Conservation (phyloP, 2,329 filamentous ascomycete genomes). For the Fusarium oxysporum region DNA sequence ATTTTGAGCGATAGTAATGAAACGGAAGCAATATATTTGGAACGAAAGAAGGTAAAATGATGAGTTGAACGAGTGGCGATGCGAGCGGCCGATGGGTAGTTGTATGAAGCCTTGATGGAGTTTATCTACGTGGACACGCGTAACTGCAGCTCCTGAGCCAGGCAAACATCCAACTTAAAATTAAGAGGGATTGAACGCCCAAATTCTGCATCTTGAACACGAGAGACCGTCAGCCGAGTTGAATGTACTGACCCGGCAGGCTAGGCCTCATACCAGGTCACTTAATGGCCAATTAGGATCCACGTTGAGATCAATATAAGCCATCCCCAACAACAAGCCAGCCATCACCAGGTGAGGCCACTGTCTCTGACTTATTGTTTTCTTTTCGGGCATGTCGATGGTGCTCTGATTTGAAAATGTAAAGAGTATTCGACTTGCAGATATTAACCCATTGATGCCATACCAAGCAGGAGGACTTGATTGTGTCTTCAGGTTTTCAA, state of each 20-base stretch:
- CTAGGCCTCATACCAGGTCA: constrained; percentile 8
- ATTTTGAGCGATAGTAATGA: constrained; percentile 14
- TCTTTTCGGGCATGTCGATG: neutral
- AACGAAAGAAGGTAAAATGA: neutral
- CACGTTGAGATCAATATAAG: constrained; percentile 8
- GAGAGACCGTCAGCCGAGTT: constrained; percentile 30
- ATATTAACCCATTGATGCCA: neutral
- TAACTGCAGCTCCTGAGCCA: constrained; percentile 21
- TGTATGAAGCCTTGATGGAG: constrained; percentile 10
- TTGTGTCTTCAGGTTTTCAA: neutral
- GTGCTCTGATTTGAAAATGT: neutral
- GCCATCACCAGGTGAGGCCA: constrained; percentile 19
- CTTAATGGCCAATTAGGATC: constrained; percentile 1
- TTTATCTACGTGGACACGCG: constrained; percentile 41
- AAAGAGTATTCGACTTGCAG: neutral
- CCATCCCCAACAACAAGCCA: constrained; percentile 12
- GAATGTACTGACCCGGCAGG: constrained; percentile 14
- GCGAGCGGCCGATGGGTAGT: constrained; percentile 15
- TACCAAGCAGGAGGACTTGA: neutral
- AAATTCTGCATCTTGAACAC: constrained; percentile 34
- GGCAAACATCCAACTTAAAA: neutral
- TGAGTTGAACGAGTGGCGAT: constrained; percentile 26
- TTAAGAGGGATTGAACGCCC: constrained; percentile 17
- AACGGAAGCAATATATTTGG: neutral
- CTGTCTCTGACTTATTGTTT: constrained; percentile 25